Evolutionary conservation across 192 early-diverging fungal genomes (phyloP), one percentile per base, ranked within the genome.

Genomic region (Gigaspora rosea): DNA sequence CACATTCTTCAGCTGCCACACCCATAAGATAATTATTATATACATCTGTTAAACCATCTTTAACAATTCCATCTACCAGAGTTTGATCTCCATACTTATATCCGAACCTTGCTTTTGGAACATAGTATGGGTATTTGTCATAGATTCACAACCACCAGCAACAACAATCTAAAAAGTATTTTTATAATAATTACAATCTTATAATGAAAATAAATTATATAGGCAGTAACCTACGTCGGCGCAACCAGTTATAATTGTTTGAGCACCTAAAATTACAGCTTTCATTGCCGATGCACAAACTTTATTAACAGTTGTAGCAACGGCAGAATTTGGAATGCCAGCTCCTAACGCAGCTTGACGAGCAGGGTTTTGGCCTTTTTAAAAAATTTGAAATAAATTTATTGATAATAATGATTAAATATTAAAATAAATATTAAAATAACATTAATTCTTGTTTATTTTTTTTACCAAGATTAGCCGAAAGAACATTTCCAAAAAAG

Each of bases 201-300:
- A 6, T 27, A 1, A 67, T 7, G 8, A 63, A 33, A n/a, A 41
- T 33, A 33, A 18, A 35, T n/a, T 18, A 13, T 50, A 47, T 4
- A 22, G 8, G 13, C 22, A 3, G n/a, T 11, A 33, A 74, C 80
- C 81, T 71, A 92, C 87, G 66, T 94, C 89, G 18, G 84, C 88
- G 56, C 91, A 86, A 71, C 93, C 93, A 22, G 90, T 85, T 66
- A 89, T 85, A 81, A 95, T 93, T 13, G 90, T 84, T 82, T 92
- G 91, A 35, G 91, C 92, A 65, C 87, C 93, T 51, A 94, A 86
- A 57, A 88, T 82, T 48, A 93, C 85, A 10, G 93, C 92, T 79
- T 95, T 94, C 91, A 95, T 91, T 13, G 90, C 92, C 46, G 90
- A 92, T 16, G 93, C 93, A 69, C 93, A 95, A 36, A 94, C 93